Evolutionary conservation across 306 rosid genomes (phyloP).

Genomic region (Quillaja saponaria): DNA sequence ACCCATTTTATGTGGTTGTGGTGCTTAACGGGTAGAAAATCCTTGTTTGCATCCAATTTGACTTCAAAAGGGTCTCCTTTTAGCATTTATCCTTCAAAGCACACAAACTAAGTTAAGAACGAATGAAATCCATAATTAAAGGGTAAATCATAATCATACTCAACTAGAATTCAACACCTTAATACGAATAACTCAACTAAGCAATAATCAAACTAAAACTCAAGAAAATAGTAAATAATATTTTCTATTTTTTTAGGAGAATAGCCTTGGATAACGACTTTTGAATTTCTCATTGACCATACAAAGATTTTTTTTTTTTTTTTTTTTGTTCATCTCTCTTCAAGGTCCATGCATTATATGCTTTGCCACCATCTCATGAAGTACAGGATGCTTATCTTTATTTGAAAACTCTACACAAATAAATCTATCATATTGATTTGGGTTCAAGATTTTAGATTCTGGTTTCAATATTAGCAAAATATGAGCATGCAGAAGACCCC

Average conservation of each 20-base stretch:
- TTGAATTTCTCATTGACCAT: not conserved
- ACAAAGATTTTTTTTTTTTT: not conserved
- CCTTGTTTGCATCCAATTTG: no score
- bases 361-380: not conserved
- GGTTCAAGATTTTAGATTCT: not conserved
- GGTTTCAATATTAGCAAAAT: not conserved
- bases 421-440: not conserved
- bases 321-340: not conserved
- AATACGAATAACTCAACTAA: no score
- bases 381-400: not conserved
- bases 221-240: no score
- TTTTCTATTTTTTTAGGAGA: not conserved
- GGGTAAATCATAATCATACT: no score
- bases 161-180: no score
- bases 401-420: not conserved
- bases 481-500: conserved; percentile 8
- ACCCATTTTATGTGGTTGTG: no score
- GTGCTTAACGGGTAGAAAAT: no score
- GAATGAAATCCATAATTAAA: no score
- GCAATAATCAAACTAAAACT: no score
- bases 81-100: no score
- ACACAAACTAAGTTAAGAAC: no score
- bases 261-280: not conserved
- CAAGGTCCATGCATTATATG: conserved; percentile 17
- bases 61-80: no score